A percentile compares a stretch with the other conserved stretches of the same genome.
phyloP scores from a whole-genome alignment of 176 grass and related monocot species.

The Saccharum spontaneum region DNA sequence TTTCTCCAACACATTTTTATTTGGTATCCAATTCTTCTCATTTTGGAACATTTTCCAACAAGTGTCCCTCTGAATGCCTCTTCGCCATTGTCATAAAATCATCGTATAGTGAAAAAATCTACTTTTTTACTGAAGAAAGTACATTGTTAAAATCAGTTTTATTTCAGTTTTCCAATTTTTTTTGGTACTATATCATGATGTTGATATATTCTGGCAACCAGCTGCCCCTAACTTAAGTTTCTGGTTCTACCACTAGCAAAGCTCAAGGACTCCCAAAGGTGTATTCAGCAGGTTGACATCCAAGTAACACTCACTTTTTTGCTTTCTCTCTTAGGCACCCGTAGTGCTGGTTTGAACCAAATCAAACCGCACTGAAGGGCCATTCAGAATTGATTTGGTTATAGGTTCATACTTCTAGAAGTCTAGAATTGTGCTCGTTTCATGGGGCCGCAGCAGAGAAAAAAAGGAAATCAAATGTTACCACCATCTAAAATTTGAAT shows the following conservation, averaged over 20 bases:
- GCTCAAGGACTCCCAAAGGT: neutral
- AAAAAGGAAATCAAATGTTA: neutral
- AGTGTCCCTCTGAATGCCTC: neutral
- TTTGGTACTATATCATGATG: neutral
- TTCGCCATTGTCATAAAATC: neutral
- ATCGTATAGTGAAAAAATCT: neutral
- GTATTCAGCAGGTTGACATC: too few relatives aligned
- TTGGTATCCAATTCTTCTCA: neutral
- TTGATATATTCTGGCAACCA: neutral
- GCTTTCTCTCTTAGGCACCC: neutral
- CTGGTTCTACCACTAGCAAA: neutral
- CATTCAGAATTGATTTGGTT: neutral
- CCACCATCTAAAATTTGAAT: slow-evolving; percentile 2
- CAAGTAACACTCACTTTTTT: neutral
- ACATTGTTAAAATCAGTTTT: neutral
- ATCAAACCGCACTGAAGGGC: neutral
- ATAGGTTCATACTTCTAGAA: neutral
- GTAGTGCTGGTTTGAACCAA: neutral
- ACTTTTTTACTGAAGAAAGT: neutral
- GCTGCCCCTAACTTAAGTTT: too few relatives aligned
- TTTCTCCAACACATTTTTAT: too few relatives aligned
- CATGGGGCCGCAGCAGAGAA: neutral
- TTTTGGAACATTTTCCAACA: neutral
- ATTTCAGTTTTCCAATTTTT: neutral
- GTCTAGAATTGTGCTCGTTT: neutral